Percentiles rank a stretch among this genome's conserved stretches.
Conservation (phyloP, 208 protist species). For the Jaenimonas drosophilae region DNA sequence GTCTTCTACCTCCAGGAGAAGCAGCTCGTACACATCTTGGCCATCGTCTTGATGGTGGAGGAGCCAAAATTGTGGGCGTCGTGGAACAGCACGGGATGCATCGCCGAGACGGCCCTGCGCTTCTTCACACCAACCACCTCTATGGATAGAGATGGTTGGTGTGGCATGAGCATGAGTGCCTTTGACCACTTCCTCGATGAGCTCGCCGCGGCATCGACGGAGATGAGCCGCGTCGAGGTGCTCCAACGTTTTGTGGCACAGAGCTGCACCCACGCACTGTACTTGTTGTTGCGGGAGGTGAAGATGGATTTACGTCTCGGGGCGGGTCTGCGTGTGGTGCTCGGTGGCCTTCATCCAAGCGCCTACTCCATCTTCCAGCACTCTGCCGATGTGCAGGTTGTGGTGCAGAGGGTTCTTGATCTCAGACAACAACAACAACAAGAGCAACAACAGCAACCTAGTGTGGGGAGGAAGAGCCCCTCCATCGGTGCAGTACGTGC, state of each 20-base stretch:
- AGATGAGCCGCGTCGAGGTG: slow-evolving; percentile 15
- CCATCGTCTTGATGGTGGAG: slow-evolving; percentile 15
- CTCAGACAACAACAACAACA: no score
- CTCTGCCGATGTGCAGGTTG: slow-evolving; percentile 31
- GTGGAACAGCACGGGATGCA: slow-evolving; percentile 48
- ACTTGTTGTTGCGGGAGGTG: slow-evolving; percentile 27
- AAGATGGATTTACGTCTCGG: slow-evolving; percentile 26
- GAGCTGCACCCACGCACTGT: slow-evolving; percentile 16
- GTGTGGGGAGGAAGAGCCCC: no score
- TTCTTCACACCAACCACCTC: slow-evolving; percentile 16
- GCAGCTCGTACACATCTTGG: slow-evolving; percentile 49
- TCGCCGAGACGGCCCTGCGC: slow-evolving; percentile 39
- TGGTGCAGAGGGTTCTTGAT: no score
- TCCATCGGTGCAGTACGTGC: not conserved
- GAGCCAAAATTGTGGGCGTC: slow-evolving; percentile 31
- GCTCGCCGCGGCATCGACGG: slow-evolving; percentile 10
- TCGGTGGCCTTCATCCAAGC: slow-evolving; percentile 19
- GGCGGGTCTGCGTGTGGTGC: slow-evolving; percentile 26
- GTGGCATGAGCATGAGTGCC: slow-evolving; percentile 11
- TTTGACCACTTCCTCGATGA: slow-evolving; percentile 24
- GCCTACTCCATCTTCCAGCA: slow-evolving; percentile 34
- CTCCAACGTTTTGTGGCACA: slow-evolving; percentile 14
- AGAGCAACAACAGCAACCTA: no score
- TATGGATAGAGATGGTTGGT: slow-evolving; percentile 16
- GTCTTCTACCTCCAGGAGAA: slow-evolving; percentile 77